Conservation (phyloP, 768 basidiomycete species). For the Tulasnella sp. region DNA sequence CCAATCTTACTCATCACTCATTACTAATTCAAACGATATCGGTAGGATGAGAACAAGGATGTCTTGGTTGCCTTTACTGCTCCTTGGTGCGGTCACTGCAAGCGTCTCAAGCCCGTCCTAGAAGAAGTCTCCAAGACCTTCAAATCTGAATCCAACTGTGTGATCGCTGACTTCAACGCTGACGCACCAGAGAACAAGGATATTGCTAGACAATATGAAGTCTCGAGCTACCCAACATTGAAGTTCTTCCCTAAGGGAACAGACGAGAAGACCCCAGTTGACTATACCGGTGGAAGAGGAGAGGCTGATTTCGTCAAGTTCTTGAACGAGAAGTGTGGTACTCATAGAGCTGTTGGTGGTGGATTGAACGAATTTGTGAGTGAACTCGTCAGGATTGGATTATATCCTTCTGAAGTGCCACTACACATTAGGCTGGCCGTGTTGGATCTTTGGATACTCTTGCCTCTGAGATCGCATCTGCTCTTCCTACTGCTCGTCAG, state of each 20-base stretch:
- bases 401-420: neutral
- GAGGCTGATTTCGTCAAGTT: slow-evolving; percentile 65
- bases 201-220: slow-evolving; percentile 55
- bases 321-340: slow-evolving; percentile 80
- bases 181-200: slow-evolving; percentile 70
- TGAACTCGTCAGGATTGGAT: neutral
- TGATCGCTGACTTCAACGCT: slow-evolving; percentile 84
- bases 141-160: slow-evolving; percentile 60
- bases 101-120: slow-evolving; percentile 72
- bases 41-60: slow-evolving; percentile 60
- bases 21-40: no score
- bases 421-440: slow-evolving; percentile 57
- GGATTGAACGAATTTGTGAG: slow-evolving; percentile 45
- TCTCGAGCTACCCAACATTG: slow-evolving; percentile 81
- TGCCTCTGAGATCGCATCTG: slow-evolving; percentile 60
- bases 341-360: slow-evolving; percentile 70
- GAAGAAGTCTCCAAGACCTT: slow-evolving; percentile 80
- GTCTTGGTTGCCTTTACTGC: slow-evolving; percentile 54
- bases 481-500: slow-evolving; percentile 42
- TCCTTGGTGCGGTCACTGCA: slow-evolving; percentile 72
- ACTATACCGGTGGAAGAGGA: slow-evolving; percentile 56
- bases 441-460: slow-evolving; percentile 61
- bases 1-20: no score
- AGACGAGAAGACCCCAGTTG: slow-evolving; percentile 45
- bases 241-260: slow-evolving; percentile 73